phyloP scores from a whole-genome alignment of 148 eudicot genomes.

The Vaccinium corymbosum region DNA sequence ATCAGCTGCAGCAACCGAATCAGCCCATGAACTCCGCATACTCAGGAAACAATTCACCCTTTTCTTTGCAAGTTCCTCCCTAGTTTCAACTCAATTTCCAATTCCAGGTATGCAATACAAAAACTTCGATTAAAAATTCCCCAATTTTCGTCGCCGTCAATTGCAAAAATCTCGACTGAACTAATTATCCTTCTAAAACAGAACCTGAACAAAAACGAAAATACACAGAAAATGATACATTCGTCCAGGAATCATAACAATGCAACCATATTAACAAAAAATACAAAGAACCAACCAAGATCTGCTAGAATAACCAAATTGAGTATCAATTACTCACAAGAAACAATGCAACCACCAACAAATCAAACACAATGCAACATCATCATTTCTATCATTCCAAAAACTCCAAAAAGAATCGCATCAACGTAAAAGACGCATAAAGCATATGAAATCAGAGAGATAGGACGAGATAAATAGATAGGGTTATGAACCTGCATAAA shows the following conservation, averaged over 20 bases:
- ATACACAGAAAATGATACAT: not conserved
- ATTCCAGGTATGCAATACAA: not conserved
- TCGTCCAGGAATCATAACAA: not conserved
- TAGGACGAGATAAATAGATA: not conserved
- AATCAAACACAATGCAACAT: not conserved
- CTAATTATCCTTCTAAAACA: not conserved
- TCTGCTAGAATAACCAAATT: not conserved
- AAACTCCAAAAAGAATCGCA: not conserved
- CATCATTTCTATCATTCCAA: not conserved
- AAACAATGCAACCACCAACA: not conserved
- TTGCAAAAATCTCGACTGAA: not conserved
- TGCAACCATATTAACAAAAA: not conserved
- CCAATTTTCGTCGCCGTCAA: slow-evolving; percentile 8
- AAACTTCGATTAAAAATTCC: not conserved
- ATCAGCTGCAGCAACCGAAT: slow-evolving; percentile 45
- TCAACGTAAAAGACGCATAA: too few species aligned
- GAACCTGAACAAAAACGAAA: slow-evolving; percentile 8
- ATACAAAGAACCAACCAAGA: not conserved
- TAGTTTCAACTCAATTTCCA: slow-evolving; percentile 8
- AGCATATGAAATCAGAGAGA: not conserved
- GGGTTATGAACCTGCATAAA: not conserved
- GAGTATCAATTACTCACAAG: not conserved
- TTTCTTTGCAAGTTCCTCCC: not conserved
- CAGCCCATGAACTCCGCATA: slow-evolving; percentile 54
- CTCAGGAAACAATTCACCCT: slow-evolving; percentile 24